Base-by-base conservation (phyloP, 768 basidiomycete species). In the Crucibulum laeve region DNA sequence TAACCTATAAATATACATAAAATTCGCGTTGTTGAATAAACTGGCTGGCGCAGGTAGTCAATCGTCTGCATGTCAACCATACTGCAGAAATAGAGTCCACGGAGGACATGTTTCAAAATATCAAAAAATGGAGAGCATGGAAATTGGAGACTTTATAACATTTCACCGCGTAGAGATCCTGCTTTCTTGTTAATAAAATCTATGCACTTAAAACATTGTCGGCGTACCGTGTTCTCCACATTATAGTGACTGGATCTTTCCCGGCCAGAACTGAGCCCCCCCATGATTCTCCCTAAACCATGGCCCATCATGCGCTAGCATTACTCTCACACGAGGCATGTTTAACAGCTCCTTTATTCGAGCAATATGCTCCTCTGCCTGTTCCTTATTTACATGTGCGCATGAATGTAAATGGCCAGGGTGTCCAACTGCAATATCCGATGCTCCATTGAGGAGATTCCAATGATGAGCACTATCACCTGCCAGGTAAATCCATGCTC, bases 401-500 rank as follows among this genome's bases (percentile, higher is more conserved):
- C 75, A 79, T 4, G 44, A 51, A 33, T 54, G 44, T n/a, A 50
- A 4, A 41, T 60, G 55, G 5, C 56, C 62, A n/a, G 56, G 57
- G 10, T 37, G 49, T 5, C 61, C 58, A 7, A 57, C 57, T 3
- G 67, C 67, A 34, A 80, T 65, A 5, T 61, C 50, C n/a, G 61
- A 59, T 45, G 73, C 65, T 8, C 72, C 72, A 0, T 67, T 74
- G 42, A 81, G 53, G 38, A 81, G 60, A 11, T 69, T 64, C 64
- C 68, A 68, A 53, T 79, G 73, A 51, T 81, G 80, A 3, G 75
- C 79, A 43, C 73, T 72, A 52, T 82, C 79, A 0, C 73, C 77
- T 2, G 62, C 77, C 11, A 81, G 64, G 48, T 69, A 74, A 14
- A 82, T 62, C 80, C 80, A 82, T 1, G 59, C 69, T 8, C 76